These are phyloP conservation scores for Pyrenophora tritici-repentis DNA, from an alignment of 2,329 filamentous ascomycete species.

Conservation along the genomic window DNA sequence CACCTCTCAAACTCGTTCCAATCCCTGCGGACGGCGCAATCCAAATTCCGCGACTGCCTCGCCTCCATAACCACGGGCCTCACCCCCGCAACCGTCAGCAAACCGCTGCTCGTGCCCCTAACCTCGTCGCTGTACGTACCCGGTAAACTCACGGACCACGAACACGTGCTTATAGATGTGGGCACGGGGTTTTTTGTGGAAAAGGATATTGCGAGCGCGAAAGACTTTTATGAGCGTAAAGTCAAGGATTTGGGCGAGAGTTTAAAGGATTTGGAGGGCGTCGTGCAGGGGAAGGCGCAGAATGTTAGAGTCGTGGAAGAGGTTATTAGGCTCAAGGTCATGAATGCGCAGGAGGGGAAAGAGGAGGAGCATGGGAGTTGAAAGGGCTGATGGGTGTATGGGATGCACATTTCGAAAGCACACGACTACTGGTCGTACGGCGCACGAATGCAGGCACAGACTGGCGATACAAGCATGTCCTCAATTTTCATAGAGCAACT, in stretches of 20 bases:
- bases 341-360: conserved; percentile 40
- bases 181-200: conserved; percentile 95
- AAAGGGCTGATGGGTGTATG: not conserved
- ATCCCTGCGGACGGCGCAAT: conserved; percentile 86
- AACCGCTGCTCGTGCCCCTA: conserved; percentile 82
- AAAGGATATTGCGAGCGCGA: conserved; percentile 70
- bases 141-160: conserved; percentile 66
- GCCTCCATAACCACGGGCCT: conserved; percentile 71
- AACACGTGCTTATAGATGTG: conserved; percentile 73
- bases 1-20: conserved; percentile 89
- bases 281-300: conserved; percentile 75
- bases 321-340: conserved; percentile 52
- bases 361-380: conserved; percentile 31
- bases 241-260: conserved; percentile 68
- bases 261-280: conserved; percentile 69
- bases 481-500: not conserved
- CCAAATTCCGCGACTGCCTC: conserved; percentile 90
- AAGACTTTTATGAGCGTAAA: conserved; percentile 70
- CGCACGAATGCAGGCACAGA: not conserved
- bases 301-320: conserved; percentile 90
- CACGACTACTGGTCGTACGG: not conserved
- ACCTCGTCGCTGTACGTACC: conserved; percentile 95
- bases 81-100: conserved; percentile 49
- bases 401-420: not conserved
- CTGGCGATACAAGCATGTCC: not conserved